Conservation (phyloP, 2,329 filamentous ascomycete genomes). For the Xylariales sp. region DNA sequence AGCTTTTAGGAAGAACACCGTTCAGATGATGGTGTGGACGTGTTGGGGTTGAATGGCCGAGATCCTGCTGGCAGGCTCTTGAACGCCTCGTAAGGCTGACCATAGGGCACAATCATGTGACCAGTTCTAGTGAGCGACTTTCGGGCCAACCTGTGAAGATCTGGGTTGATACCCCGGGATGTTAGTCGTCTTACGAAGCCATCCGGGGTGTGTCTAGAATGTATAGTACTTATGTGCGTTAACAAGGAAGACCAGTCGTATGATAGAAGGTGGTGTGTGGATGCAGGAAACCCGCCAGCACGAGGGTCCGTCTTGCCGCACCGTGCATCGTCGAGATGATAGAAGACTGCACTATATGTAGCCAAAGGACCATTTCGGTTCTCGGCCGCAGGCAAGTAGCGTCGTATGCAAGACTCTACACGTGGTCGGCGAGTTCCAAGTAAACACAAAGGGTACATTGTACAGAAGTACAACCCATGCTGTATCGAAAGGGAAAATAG, state of each 20-base stretch:
- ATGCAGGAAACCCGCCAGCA: background rate
- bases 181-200: too few relatives aligned
- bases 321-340: background rate
- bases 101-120: background rate
- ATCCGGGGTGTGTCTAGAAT: conserved; percentile 4
- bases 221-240: conserved; percentile 1
- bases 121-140: background rate
- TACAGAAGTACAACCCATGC: background rate
- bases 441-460: background rate
- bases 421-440: too few relatives aligned
- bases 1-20: background rate
- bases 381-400: too few relatives aligned
- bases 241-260: background rate
- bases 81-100: conserved; percentile 8
- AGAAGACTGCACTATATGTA: background rate
- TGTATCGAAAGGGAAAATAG: background rate
- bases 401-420: too few relatives aligned
- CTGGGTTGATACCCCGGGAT: background rate
- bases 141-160: conserved; percentile 5
- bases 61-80: too few relatives aligned
- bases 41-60: too few relatives aligned
- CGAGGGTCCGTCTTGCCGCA: background rate
- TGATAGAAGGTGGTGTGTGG: background rate
- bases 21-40: background rate
- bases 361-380: background rate